Evolutionary conservation across 1,284 basidiomycete species (phyloP).

Genomic region (Apiotrichum gracile): DNA sequence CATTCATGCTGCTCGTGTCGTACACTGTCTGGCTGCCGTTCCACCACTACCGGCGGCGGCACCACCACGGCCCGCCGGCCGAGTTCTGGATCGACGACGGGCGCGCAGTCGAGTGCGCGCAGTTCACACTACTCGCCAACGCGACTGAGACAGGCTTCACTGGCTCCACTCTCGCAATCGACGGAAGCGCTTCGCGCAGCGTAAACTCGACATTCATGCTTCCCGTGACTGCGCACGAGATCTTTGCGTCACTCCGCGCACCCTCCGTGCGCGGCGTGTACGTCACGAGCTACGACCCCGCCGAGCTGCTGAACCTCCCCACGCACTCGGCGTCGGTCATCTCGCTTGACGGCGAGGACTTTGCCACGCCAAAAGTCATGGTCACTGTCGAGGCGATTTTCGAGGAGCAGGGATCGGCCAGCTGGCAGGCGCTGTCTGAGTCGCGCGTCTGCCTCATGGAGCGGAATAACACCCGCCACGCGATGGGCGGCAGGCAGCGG

Average conservation of each 20-base stretch:
- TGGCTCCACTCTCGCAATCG: neutral
- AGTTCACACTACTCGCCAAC: neutral
- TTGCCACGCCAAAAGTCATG: neutral
- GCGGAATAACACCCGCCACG: neutral
- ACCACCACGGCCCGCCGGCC: neutral
- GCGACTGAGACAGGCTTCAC: neutral
- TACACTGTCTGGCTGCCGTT: neutral
- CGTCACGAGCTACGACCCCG: neutral
- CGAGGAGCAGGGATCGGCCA: conserved; percentile 1
- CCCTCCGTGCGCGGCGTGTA: conserved; percentile 9
- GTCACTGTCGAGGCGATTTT: conserved; percentile 7
- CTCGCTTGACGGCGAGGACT: neutral
- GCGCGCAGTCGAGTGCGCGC: neutral
- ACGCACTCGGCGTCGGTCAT: neutral
- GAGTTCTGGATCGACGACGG: neutral
- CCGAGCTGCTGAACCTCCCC: too few species aligned
- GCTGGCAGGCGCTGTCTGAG: conserved; percentile 11
- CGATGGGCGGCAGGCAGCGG: neutral
- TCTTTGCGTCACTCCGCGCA: conserved; percentile 11
- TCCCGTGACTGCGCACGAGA: conserved; percentile 2
- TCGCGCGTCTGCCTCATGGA: conserved; percentile 14
- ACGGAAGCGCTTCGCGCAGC: neutral
- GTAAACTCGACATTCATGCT: conserved; percentile 13
- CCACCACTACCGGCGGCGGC: neutral
- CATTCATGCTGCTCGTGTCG: neutral